Evolutionary conservation across 345 rosid genomes (phyloP), one percentile per base, ranked within the genome.

Genomic region (Alliaria petiolata): DNA sequence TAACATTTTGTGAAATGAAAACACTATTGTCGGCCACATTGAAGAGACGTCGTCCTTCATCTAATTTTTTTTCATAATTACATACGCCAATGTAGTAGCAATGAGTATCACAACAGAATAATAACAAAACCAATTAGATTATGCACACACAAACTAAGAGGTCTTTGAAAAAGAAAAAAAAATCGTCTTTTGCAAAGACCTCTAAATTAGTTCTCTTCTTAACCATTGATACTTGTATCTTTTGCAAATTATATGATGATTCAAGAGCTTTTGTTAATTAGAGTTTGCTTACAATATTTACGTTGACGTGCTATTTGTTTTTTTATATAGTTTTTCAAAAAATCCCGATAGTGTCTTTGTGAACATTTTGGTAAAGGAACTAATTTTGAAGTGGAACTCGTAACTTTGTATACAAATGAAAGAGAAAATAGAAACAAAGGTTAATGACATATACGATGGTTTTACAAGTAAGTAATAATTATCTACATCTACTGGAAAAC

Each of bases 401-500:
- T n/a, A n/a, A n/a, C n/a, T n/a, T n/a, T n/a, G n/a, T n/a, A n/a
- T n/a, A n/a, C n/a, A n/a, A n/a, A n/a, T n/a, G n/a, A n/a, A n/a
- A n/a, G n/a, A n/a, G n/a, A n/a, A n/a, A n/a, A n/a, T n/a, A n/a
- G n/a, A n/a, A n/a, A n/a, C n/a, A n/a, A n/a, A n/a, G n/a, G n/a
- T n/a, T n/a, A n/a, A n/a, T n/a, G n/a, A 34, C 54, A 63, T 54
- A 22, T 62, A 63, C 38, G 42, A 59, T 49, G 52, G 44, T 15
- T 39, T 53, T 36, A 65, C 59, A 73, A 22, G 14, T n/a, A 73
- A 22, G 14, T 63, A 65, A n/a, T n/a, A n/a, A n/a, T 19, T 75
- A 75, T 60, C 19, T 67, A 67, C 62, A 74, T 44, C n/a, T 6
- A 51, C 0, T 42, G 62, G 40, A 74, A 74, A 67, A 51, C 78